phyloP scores from a whole-genome alignment of 495 filamentous ascomycete genomes.

The Neurospora hispaniola region DNA sequence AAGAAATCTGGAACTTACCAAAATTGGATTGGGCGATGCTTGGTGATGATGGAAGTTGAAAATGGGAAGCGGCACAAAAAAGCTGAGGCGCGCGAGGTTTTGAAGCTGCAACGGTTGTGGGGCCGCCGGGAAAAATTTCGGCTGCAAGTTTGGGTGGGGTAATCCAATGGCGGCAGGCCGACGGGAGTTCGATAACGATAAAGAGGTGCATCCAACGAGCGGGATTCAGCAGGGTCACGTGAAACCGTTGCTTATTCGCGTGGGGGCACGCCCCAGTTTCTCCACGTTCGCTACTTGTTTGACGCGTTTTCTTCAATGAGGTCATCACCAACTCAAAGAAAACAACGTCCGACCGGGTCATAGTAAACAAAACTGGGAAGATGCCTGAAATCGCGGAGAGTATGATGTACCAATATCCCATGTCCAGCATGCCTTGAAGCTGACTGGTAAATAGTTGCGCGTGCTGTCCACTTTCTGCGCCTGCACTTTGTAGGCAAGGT shows the following conservation, averaged over 20 bases:
- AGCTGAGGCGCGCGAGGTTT: slow-evolving; percentile 15
- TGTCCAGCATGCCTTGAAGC: not conserved
- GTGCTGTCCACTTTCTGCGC: slow-evolving; percentile 73
- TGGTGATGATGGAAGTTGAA: slow-evolving; percentile 8
- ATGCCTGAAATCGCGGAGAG: slow-evolving; percentile 82
- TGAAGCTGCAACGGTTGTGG: slow-evolving; percentile 21
- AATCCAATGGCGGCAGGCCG: not conserved
- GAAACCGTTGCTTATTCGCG: slow-evolving; percentile 14
- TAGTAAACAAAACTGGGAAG: not conserved
- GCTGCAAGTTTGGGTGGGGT: slow-evolving; percentile 3
- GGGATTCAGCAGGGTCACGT: slow-evolving; percentile 11
- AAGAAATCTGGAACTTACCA: slow-evolving; percentile 17
- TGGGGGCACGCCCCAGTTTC: not conserved
- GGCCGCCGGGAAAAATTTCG: slow-evolving; percentile 15
- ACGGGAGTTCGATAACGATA: not conserved
- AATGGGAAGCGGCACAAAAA: slow-evolving; percentile 13
- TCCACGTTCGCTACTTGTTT: not conserved
- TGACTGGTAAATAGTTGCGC: slow-evolving; percentile 49
- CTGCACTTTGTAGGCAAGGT: slow-evolving; percentile 75
- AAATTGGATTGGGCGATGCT: slow-evolving; percentile 8
- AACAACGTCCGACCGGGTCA: no score
- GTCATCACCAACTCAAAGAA: not conserved
- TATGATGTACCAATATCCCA: slow-evolving; percentile 10
- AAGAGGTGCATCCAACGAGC: not conserved
- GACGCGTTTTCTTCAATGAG: not conserved